Evolutionary conservation across 2,329 filamentous ascomycete species (phyloP).

Genomic region (Fusarium sp.): DNA sequence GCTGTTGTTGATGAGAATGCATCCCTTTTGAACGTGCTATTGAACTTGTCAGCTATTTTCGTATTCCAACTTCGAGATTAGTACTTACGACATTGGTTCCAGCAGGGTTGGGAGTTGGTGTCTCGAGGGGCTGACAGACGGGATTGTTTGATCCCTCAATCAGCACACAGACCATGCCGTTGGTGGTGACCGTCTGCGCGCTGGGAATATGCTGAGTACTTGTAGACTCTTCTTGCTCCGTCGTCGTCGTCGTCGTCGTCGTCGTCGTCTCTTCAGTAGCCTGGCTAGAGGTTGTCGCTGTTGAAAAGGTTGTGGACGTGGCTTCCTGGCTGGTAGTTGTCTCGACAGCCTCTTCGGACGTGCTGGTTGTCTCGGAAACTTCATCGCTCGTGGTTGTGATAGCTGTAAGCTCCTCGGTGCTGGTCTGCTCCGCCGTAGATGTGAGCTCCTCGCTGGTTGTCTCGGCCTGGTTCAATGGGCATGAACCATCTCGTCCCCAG

Average conservation of each 20-base stretch:
- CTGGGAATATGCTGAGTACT: neutral
- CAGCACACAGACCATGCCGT: conserved; percentile 10
- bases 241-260: neutral
- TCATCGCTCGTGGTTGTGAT: neutral
- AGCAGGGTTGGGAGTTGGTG: conserved; percentile 12
- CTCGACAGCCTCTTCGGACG: neutral
- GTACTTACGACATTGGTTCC: conserved; percentile 25
- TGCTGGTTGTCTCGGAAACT: neutral
- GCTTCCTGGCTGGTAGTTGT: neutral
- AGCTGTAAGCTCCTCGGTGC: neutral
- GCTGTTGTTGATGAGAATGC: conserved; percentile 13
- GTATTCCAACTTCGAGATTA: accelerated
- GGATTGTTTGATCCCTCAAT: conserved; percentile 15
- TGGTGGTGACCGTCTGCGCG: neutral
- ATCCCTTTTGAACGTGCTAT: conserved; percentile 23
- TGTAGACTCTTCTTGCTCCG: neutral
- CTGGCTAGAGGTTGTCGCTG: neutral
- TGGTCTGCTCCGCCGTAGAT: neutral
- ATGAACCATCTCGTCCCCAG: conserved; percentile 5
- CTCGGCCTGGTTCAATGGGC: neutral
- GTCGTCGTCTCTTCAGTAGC: neutral
- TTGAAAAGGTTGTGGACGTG: conserved; percentile 6
- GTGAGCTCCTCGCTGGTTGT: neutral
- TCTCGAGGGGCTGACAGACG: conserved; percentile 1
- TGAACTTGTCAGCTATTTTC: neutral